phyloP scores from a whole-genome alignment of 1,284 basidiomycete species.

The Marasmius sp. region DNA sequence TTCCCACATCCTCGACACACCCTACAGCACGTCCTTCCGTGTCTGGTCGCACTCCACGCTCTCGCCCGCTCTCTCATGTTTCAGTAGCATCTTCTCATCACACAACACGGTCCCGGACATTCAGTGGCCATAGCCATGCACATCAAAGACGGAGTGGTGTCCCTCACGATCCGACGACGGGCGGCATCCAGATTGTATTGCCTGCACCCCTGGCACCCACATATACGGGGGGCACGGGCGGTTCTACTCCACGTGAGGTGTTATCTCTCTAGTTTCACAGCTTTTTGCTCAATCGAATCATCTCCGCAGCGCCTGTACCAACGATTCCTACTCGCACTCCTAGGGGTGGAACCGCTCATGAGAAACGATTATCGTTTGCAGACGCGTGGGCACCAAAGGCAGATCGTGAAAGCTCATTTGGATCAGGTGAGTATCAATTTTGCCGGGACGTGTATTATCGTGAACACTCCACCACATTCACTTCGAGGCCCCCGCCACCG shows the following conservation, averaged over 20 bases:
- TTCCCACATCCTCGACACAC: not conserved
- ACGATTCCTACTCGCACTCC: not conserved
- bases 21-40: not conserved
- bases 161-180: not conserved
- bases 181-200: not conserved
- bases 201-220: not conserved
- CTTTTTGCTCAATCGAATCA: no score
- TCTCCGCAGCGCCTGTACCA: not conserved
- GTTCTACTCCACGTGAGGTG: no score
- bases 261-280: no score
- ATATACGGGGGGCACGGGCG: not conserved
- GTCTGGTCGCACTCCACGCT: not conserved
- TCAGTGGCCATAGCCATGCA: not conserved
- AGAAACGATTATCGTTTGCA: not conserved
- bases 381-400: constrained; percentile 1
- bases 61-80: not conserved
- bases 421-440: not conserved
- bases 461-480: no score
- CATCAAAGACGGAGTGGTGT: not conserved
- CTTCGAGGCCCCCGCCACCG: no score
- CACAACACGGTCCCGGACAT: not conserved
- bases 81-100: not conserved
- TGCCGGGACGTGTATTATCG: no score
- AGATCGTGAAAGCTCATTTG: not conserved
- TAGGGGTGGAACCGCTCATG: not conserved